Conservation (phyloP, 768 basidiomycete species). For the Suillus americanus region DNA sequence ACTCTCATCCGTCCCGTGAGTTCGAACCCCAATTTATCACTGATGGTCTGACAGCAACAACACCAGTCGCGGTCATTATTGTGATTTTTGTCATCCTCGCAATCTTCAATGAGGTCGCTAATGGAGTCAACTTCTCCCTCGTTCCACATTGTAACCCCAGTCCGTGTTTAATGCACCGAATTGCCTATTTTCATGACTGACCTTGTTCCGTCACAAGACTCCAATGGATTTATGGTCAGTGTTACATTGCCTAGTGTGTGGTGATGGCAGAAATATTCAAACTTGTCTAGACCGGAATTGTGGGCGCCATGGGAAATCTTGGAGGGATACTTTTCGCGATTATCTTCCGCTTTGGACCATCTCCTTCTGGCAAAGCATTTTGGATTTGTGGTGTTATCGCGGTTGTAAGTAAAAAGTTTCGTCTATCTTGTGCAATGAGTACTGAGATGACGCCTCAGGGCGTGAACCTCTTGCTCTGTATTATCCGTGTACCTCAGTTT, state of each 20-base stretch:
- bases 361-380: slow-evolving; percentile 41
- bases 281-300: slow-evolving; percentile 33
- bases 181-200: neutral
- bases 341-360: slow-evolving; percentile 45
- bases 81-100: slow-evolving; percentile 40
- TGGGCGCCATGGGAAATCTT: slow-evolving; percentile 39
- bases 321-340: slow-evolving; percentile 51
- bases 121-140: slow-evolving; percentile 52
- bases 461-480: slow-evolving; percentile 17
- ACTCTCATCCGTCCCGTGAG: slow-evolving; percentile 21
- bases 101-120: slow-evolving; percentile 41
- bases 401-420: slow-evolving; percentile 22
- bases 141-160: slow-evolving; percentile 50
- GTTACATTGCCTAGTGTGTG: neutral
- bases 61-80: slow-evolving; percentile 34
- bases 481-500: slow-evolving; percentile 17
- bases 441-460: slow-evolving; percentile 8
- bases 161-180: slow-evolving; percentile 23
- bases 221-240: slow-evolving; percentile 37
- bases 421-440: neutral
- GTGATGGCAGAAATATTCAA: neutral
- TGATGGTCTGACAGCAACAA: neutral
- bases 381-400: slow-evolving; percentile 47
- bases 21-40: neutral
- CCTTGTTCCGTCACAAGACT: slow-evolving; percentile 7